Conservation (phyloP, 805 yeast species). For the Jamesozyma spencerorum region DNA sequence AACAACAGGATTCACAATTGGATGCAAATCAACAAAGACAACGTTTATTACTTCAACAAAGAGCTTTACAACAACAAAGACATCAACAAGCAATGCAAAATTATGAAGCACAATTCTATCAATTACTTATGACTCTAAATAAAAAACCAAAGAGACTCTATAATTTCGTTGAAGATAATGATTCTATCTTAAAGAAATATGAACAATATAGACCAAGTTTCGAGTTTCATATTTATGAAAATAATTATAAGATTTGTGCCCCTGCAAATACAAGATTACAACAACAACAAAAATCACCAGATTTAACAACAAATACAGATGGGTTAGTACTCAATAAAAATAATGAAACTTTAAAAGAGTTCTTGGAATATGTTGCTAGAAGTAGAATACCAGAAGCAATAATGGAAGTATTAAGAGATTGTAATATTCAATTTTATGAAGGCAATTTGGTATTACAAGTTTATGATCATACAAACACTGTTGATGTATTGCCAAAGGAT, state of each 20-base stretch:
- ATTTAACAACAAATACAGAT: constrained; percentile 46
- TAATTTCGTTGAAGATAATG: constrained; percentile 61
- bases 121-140: constrained; percentile 26
- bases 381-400: constrained; percentile 85
- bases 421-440: constrained; percentile 75
- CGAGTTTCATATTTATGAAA: constrained; percentile 84
- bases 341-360: constrained; percentile 69
- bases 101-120: constrained; percentile 35
- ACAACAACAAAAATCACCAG: constrained; percentile 31
- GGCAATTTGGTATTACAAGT: constrained; percentile 82
- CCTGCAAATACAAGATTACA: constrained; percentile 36
- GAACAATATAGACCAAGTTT: constrained; percentile 70
- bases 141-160: constrained; percentile 38
- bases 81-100: constrained; percentile 36
- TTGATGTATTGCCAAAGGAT: constrained; percentile 20
- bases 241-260: constrained; percentile 84
- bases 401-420: constrained; percentile 81
- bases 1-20: too few species aligned
- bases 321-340: constrained; percentile 68
- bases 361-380: constrained; percentile 65
- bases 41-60: constrained; percentile 29
- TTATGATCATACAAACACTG: constrained; percentile 66
- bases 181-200: constrained; percentile 66
- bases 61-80: constrained; percentile 20
- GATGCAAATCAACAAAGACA: constrained; percentile 22